Percentiles rank a stretch among this genome's conserved stretches.
These are phyloP conservation scores for Microstroma glucosiphilum DNA, from an alignment of 1,284 basidiomycete species.

Conservation along the genomic window DNA sequence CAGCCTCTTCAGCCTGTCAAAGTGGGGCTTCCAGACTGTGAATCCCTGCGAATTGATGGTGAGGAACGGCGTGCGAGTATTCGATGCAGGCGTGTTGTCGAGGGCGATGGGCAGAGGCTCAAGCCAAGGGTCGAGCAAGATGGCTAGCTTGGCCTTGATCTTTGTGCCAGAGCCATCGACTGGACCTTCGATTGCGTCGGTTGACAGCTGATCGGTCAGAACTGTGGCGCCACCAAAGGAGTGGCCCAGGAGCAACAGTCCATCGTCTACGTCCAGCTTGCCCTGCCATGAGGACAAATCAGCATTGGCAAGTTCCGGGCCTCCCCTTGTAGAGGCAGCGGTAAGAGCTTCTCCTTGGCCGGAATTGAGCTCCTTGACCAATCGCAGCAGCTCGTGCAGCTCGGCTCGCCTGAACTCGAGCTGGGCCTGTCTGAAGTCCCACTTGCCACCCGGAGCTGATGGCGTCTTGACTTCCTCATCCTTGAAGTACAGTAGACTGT, in stretches of 20 bases:
- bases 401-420: conserved; percentile 31
- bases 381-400: conserved; percentile 25
- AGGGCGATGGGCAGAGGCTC: neutral
- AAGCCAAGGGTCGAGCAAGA: conserved; percentile 33
- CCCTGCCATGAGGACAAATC: no score
- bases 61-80: conserved; percentile 1
- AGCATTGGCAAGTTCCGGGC: no score
- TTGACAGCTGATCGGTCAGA: conserved; percentile 19
- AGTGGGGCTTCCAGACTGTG: conserved; percentile 5
- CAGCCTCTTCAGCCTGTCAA: conserved; percentile 1
- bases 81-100: neutral
- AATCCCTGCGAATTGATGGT: neutral
- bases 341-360: conserved; percentile 19
- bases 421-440: conserved; percentile 21
- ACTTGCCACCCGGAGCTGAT: neutral
- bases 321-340: neutral
- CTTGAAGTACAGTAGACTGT: conserved; percentile 24
- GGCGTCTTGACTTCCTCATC: conserved; percentile 16
- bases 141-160: neutral
- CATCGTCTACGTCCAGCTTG: no score
- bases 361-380: conserved; percentile 20
- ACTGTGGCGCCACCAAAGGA: conserved; percentile 35
- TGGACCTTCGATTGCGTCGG: conserved; percentile 22
- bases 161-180: conserved; percentile 12
- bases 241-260: conserved; percentile 30